These are phyloP conservation scores for Botryobasidium botryosum DNA, from an alignment of 768 basidiomycete species.

Conservation along the genomic window DNA sequence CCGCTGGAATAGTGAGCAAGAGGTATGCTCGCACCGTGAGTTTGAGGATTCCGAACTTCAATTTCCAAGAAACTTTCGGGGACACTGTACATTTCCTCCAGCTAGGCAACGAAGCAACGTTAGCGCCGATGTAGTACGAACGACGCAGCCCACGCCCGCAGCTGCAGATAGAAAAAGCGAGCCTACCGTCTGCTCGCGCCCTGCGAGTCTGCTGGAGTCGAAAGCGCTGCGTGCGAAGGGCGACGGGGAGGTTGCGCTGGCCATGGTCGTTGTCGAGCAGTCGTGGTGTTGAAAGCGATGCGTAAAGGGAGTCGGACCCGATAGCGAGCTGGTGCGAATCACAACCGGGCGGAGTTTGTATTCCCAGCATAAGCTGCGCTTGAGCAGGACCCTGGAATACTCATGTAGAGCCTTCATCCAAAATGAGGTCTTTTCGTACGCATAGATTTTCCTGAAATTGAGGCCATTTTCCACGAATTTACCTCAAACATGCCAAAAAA, in stretches of 20 bases:
- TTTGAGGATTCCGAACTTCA: constrained; percentile 92
- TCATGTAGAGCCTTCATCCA: too few relatives aligned
- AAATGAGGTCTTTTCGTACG: too few relatives aligned
- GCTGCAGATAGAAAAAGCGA: constrained; percentile 8
- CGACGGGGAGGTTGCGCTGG: constrained; percentile 16
- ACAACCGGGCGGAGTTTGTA: neutral
- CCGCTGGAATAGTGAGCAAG: neutral
- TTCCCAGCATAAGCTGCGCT: too few relatives aligned
- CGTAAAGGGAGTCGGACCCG: neutral
- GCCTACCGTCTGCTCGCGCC: constrained; percentile 25
- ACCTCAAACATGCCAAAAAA: too few relatives aligned
- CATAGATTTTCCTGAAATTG: too few relatives aligned
- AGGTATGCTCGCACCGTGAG: constrained; percentile 53
- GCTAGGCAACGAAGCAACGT: constrained; percentile 27
- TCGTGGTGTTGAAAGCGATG: neutral
- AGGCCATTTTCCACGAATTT: too few relatives aligned
- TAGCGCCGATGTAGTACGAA: constrained; percentile 2
- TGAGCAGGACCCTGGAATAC: too few relatives aligned
- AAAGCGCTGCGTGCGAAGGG: constrained; percentile 28
- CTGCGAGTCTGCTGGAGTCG: constrained; percentile 23
- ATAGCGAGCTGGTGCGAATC: neutral
- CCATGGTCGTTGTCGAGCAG: neutral
- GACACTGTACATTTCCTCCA: constrained; percentile 97
- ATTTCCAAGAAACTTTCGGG: constrained; percentile 97
- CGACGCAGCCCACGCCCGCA: neutral